Conservation (phyloP, 257 asterid genomes). For the Oldenlandia corymbosa region DNA sequence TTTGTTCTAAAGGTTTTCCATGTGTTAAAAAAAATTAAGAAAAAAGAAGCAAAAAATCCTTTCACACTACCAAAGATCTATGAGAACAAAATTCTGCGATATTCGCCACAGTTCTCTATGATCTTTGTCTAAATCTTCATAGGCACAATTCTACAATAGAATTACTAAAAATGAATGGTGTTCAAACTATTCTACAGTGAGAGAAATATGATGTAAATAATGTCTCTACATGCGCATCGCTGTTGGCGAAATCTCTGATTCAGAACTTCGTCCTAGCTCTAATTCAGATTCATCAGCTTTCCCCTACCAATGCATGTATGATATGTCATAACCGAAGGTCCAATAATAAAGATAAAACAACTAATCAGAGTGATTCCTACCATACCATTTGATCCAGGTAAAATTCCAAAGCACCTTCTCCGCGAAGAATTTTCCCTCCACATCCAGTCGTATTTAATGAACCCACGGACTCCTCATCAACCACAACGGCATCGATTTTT, state of each 20-base stretch:
- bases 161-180: too few species aligned
- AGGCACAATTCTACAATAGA: too few species aligned
- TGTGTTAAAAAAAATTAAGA: too few species aligned
- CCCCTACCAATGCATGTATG: slow-evolving; percentile 33
- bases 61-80: too few species aligned
- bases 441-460: slow-evolving; percentile 44
- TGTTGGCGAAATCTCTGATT: slow-evolving; percentile 55
- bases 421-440: slow-evolving; percentile 74
- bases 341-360: not conserved
- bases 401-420: slow-evolving; percentile 64
- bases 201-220: too few species aligned
- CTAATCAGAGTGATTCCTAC: not conserved
- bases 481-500: slow-evolving; percentile 68
- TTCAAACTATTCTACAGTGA: too few species aligned
- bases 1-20: too few species aligned
- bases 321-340: not conserved
- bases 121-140: too few species aligned
- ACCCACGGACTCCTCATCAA: slow-evolving; percentile 80
- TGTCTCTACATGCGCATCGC: slow-evolving; percentile 60
- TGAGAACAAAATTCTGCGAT: too few species aligned
- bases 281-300: slow-evolving; percentile 26
- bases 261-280: slow-evolving; percentile 42
- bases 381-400: slow-evolving; percentile 49
- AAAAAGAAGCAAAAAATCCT: too few species aligned
- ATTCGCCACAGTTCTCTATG: too few species aligned